Evolutionary conservation across 1,284 basidiomycete genomes (phyloP), one percentile per base, ranked within the genome.

Genomic region (Ceratobasidium sp.): DNA sequence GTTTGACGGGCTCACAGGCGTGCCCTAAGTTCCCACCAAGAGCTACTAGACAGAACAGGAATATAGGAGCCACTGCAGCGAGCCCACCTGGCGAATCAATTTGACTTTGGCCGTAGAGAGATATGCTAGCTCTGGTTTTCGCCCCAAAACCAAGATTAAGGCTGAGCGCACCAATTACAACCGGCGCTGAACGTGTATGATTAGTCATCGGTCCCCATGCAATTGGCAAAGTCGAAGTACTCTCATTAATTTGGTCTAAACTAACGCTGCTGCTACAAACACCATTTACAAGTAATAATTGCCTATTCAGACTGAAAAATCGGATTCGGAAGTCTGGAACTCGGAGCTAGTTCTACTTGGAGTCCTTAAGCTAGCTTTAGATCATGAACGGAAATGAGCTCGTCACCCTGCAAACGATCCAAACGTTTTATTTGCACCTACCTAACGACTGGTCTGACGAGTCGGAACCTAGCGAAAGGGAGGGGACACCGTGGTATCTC

Each of bases 301-400:
- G 1, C 16, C 14, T 16, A 54, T 43, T 58, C 24, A 69, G 14
- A 69, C 51, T 9, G 65, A 69, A 46, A 69, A 69, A 16, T 69
- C 53, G 9, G 54, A 71, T 71, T 61, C 68, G 1, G 68, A 71
- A 7, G 68, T 61, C 41, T 71, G 68, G 59, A 71, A 71, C 68
- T 71, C 68, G 9, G 54, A 71, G 29, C 68, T 71, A 29, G 19
- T 24, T 7, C 68, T 49, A 29, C 68, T 71, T 8, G 56, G 68
- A 7, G 68, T 61, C 31, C 68, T 54, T 24, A 71, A 48, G 41
- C 39, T 61, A 4, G 43, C 56, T 49, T 58, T 22, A 34, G 19
- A 34, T 13, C 14, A 64, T 16, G 1, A 19, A 41, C 24, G 13
- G 31, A 49, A 7, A 43, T 62, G 37, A 41, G 41, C n/a, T 29